phyloP scores from a whole-genome alignment of 441 rosid genomes.

The Viola pubescens region DNA sequence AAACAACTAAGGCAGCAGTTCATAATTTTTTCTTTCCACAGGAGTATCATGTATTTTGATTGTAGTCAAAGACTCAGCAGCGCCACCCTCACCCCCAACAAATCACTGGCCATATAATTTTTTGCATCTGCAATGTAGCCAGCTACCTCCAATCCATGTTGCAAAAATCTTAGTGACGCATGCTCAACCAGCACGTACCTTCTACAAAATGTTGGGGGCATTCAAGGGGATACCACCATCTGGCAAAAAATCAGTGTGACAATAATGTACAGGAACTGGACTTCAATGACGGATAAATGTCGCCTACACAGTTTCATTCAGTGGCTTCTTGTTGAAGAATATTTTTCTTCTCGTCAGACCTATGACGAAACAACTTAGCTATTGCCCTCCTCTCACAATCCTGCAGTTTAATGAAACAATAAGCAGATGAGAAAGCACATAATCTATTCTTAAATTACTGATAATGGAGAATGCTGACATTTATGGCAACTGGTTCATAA shows the following conservation, averaged over 20 bases:
- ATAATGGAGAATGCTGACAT: neutral
- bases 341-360: constrained; percentile 64
- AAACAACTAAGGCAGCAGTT: too few relatives aligned
- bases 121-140: too few relatives aligned
- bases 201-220: constrained; percentile 13
- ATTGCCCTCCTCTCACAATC: constrained; percentile 85
- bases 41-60: too few relatives aligned
- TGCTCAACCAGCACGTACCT: neutral
- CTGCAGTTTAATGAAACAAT: constrained; percentile 33
- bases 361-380: constrained; percentile 44
- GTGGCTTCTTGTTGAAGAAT: constrained; percentile 34
- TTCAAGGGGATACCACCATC: constrained; percentile 12
- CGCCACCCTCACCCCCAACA: too few relatives aligned
- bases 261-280: constrained; percentile 20
- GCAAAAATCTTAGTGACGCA: too few relatives aligned
- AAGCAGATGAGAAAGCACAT: neutral
- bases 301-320: constrained; percentile 20
- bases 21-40: too few relatives aligned
- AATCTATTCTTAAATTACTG: neutral
- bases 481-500: neutral
- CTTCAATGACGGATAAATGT: constrained; percentile 1
- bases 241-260: constrained; percentile 10
- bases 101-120: too few relatives aligned
- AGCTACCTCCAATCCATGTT: too few relatives aligned
- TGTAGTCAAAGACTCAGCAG: too few relatives aligned